These are phyloP conservation scores for Rhodotorula graminis DNA, from an alignment of 768 basidiomycete species.

Conservation along the genomic window DNA sequence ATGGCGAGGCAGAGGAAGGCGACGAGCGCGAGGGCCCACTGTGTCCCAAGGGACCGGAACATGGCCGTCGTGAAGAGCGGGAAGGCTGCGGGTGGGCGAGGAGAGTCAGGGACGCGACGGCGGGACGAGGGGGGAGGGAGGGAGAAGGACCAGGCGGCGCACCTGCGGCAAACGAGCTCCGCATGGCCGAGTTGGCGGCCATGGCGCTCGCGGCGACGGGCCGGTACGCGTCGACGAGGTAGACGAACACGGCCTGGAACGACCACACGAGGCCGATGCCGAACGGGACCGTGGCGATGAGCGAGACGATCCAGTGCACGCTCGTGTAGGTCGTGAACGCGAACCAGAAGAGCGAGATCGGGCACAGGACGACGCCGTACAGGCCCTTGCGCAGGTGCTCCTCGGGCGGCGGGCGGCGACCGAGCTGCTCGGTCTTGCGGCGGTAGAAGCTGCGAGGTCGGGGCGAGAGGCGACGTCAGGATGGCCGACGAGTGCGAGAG, in stretches of 20 bases:
- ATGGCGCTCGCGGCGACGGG: slow-evolving; percentile 60
- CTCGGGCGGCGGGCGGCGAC: slow-evolving; percentile 35
- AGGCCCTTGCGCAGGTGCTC: slow-evolving; percentile 36
- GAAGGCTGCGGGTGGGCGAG: slow-evolving; percentile 45
- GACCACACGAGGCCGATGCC: slow-evolving; percentile 57
- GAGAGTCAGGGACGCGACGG: background rate
- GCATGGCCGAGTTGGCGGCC: slow-evolving; percentile 60
- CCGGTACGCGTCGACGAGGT: slow-evolving; percentile 56
- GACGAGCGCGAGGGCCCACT: slow-evolving; percentile 24
- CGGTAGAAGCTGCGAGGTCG: slow-evolving; percentile 14
- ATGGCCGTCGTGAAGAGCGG: slow-evolving; percentile 56
- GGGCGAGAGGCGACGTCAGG: too few species aligned
- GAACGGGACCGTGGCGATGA: slow-evolving; percentile 53
- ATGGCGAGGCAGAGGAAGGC: slow-evolving; percentile 28
- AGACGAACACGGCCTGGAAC: slow-evolving; percentile 55
- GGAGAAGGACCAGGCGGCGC: too few species aligned
- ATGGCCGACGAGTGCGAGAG: too few species aligned
- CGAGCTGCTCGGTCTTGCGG: slow-evolving; percentile 5
- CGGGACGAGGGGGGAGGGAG: background rate
- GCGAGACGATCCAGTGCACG: slow-evolving; percentile 55
- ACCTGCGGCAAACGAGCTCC: slow-evolving; percentile 53
- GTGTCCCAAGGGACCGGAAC: slow-evolving; percentile 44
- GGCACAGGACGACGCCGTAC: slow-evolving; percentile 25
- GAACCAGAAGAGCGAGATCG: slow-evolving; percentile 51
- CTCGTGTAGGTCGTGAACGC: slow-evolving; percentile 56